These are phyloP conservation scores for Neonectria hederae DNA, from an alignment of 2,329 filamentous ascomycete genomes.

Conservation along the genomic window DNA sequence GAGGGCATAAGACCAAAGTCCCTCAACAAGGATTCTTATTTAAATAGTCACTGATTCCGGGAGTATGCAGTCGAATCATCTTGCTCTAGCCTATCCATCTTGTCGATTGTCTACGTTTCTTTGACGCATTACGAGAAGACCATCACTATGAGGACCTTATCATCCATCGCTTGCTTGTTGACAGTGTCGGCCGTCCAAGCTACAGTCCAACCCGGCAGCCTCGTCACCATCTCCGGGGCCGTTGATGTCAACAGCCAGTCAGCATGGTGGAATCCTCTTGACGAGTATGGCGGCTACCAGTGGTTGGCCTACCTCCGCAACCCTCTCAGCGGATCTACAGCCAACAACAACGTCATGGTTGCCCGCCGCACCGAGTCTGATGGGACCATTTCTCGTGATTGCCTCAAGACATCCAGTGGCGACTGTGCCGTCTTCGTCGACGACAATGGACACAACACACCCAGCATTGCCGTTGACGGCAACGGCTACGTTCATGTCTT, in stretches of 20 bases:
- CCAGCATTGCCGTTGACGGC: conserved; percentile 35
- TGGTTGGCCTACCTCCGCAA: conserved; percentile 40
- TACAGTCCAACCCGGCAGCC: conserved; percentile 20
- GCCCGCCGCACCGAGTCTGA: conserved; percentile 28
- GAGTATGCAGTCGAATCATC: background rate
- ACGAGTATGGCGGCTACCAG: conserved; percentile 37
- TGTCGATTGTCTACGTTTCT: background rate
- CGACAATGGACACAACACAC: conserved; percentile 38
- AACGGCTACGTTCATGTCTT: conserved; percentile 42
- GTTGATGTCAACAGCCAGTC: conserved; percentile 38
- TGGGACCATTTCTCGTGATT: conserved; percentile 36
- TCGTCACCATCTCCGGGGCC: conserved; percentile 28
- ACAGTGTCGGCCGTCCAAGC: conserved; percentile 18
- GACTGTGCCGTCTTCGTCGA: conserved; percentile 36
- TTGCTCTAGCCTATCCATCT: background rate
- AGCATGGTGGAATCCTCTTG: conserved; percentile 41
- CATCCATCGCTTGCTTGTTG: conserved; percentile 17
- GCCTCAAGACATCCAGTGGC: conserved; percentile 27
- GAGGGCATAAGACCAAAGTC: background rate
- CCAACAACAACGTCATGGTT: conserved; percentile 42
- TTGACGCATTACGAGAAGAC: background rate
- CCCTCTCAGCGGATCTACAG: conserved; percentile 30
- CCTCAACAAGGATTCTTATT: background rate
- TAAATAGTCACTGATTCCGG: background rate
- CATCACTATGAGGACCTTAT: conserved; percentile 13